Base-by-base conservation (phyloP, 331 rosid species). In the Malus hybrid region DNA sequence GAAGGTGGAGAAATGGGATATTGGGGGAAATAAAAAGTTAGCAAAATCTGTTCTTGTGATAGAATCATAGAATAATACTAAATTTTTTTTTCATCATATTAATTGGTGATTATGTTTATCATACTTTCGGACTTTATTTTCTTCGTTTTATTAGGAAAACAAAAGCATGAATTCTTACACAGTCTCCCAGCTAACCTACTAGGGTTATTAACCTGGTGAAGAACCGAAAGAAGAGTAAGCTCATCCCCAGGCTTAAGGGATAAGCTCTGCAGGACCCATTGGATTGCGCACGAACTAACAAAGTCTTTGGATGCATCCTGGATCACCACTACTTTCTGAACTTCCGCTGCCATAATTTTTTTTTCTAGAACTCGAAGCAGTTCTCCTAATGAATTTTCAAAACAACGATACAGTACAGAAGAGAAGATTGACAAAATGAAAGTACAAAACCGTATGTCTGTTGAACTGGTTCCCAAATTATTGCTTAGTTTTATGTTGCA, bases 121-220 rank as follows among this genome's bases (percentile, higher is more conserved):
- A 59, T 61, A 69, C 56, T 24, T 61, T 59, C 39, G 18, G 32
- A 71, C 7, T 9, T 60, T 3, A 10, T 2, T 16, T 39, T 33
- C 34, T 22, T n/a, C 29, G 16, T 29, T 39, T 28, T n/a, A 12
- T 0, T 2, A 71, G 29, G 28, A 73, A 54, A 50, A 60, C 55
- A 31, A 19, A 57, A 55, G 15, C 13, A 54, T 33, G 5, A 52
- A 65, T 16, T 65, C 81, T 76, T 83, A 76, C 86, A 5, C 32
- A 63, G 67, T 69, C 22, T 79, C 28, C 78, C 80, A 69, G 73
- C 73, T 77, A 85, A 88, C 96, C 64, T 89, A 93, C 97, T 82
- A 69, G 93, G 93, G 48, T 83, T 90, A 78, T 78, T 86, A 83
- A 88, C 81, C 89, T 88, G 88, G 71, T 86, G 92, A 82, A 88